Evolutionary conservation across 2,329 filamentous ascomycete species (phyloP).

Genomic region (Alternaria sp.): DNA sequence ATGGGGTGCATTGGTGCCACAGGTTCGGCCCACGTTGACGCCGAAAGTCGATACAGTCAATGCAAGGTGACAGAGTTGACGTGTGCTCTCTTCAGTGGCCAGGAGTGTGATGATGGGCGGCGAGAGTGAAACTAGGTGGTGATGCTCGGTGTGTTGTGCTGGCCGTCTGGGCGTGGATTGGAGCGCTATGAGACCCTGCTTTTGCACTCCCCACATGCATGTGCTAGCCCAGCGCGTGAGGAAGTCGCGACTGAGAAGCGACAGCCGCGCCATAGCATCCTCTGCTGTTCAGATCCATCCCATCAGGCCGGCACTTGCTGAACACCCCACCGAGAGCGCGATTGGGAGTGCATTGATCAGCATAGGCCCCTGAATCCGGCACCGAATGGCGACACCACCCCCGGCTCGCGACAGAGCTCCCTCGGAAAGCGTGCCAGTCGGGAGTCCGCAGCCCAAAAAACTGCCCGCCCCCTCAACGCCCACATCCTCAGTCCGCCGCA

Average conservation of each 20-base stretch:
- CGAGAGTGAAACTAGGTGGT: neutral
- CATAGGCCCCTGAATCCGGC: slow-evolving; percentile 4
- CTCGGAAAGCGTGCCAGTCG: slow-evolving; percentile 10
- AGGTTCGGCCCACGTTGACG: neutral
- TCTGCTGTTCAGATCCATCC: neutral
- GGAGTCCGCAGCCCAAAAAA: slow-evolving; percentile 21
- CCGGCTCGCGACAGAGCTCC: slow-evolving; percentile 13
- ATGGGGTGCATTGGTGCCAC: slow-evolving; percentile 1
- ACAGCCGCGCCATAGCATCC: neutral
- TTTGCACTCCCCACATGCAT: neutral
- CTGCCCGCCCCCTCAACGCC: slow-evolving; percentile 34
- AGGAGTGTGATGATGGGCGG: neutral
- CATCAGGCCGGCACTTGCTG: neutral
- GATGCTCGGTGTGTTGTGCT: slow-evolving; percentile 5
- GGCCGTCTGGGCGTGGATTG: neutral
- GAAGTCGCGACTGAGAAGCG: slow-evolving; percentile 1
- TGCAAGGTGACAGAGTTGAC: slow-evolving; percentile 4
- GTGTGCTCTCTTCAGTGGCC: slow-evolving; percentile 15
- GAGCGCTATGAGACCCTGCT: slow-evolving; percentile 3
- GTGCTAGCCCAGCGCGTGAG: neutral
- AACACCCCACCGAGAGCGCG: neutral
- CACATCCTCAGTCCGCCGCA: slow-evolving; percentile 39
- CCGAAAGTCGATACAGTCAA: neutral
- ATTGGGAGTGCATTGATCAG: slow-evolving; percentile 6
- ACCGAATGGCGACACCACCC: slow-evolving; percentile 15